Evolutionary conservation across 202 grass and related monocot species (phyloP).

Genomic region (Setaria viridis): DNA sequence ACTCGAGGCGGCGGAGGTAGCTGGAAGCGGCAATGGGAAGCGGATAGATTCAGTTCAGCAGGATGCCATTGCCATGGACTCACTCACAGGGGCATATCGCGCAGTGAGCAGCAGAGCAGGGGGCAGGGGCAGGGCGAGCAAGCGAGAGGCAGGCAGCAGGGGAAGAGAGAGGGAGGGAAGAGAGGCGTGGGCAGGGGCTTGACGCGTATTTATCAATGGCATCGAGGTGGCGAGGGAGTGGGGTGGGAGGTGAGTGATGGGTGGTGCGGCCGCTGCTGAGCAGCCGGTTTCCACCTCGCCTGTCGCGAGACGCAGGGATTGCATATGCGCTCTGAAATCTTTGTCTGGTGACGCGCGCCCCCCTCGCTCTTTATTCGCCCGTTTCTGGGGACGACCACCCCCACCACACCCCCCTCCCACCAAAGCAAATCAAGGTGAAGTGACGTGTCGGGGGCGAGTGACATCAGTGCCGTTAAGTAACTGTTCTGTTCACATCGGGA

Average conservation of each 20-base stretch:
- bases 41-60: neutral
- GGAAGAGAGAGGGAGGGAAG: neutral
- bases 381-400: neutral
- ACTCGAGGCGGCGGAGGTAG: neutral
- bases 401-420: neutral
- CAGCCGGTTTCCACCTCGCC: neutral
- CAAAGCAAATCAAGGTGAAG: neutral
- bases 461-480: conserved; percentile 15
- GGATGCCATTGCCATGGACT: neutral
- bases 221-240: neutral
- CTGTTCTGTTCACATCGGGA: neutral
- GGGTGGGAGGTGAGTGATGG: neutral
- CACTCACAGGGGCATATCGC: neutral
- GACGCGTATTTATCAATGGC: conserved; percentile 58
- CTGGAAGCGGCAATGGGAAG: neutral
- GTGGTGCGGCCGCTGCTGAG: too few relatives aligned
- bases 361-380: neutral
- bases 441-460: neutral
- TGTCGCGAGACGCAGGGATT: conserved; percentile 28
- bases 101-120: neutral
- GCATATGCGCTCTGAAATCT: conserved; percentile 71
- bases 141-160: neutral
- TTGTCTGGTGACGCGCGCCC: conserved; percentile 51
- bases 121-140: neutral
- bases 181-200: conserved; percentile 32